These are phyloP conservation scores for Chara braunii DNA, from an alignment of 139 green algal genomes.

Conservation along the genomic window DNA sequence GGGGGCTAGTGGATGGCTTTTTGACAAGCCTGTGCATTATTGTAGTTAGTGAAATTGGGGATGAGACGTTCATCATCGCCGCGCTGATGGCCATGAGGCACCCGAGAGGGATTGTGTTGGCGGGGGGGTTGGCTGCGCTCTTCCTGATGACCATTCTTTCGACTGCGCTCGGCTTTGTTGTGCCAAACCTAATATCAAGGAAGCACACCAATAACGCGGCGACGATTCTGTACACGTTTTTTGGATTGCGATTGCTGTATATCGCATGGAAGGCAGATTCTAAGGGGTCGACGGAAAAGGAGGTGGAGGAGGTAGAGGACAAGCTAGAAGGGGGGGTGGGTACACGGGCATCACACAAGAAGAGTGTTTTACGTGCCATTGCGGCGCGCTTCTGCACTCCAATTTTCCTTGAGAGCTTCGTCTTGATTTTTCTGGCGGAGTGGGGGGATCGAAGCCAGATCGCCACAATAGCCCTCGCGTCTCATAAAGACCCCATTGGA, in stretches of 20 bases:
- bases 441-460: slow-evolving; percentile 98
- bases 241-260: slow-evolving; percentile 52
- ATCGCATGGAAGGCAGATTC: slow-evolving; percentile 45
- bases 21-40: slow-evolving; percentile 31
- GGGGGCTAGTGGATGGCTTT: slow-evolving; percentile 13
- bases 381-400: slow-evolving; percentile 63
- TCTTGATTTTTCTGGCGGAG: slow-evolving; percentile 95
- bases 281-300: slow-evolving; percentile 24
- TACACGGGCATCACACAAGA: neutral
- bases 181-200: slow-evolving; percentile 48
- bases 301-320: slow-evolving; percentile 48
- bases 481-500: slow-evolving; percentile 76
- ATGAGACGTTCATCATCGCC: slow-evolving; percentile 60
- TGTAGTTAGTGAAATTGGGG: slow-evolving; percentile 41
- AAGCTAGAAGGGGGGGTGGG: slow-evolving; percentile 21
- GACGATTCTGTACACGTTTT: slow-evolving; percentile 53
- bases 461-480: slow-evolving; percentile 71
- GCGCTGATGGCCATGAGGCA: slow-evolving; percentile 55
- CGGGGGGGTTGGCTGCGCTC: slow-evolving; percentile 42
- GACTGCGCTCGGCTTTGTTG: slow-evolving; percentile 41
- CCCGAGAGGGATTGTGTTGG: slow-evolving; percentile 39
- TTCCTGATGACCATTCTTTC: slow-evolving; percentile 50
- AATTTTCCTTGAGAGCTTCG: slow-evolving; percentile 88
- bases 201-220: slow-evolving; percentile 41
- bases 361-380: too few species aligned